Evolutionary conservation across 1,139 yeast genomes (phyloP), one percentile per base, ranked within the genome.

Genomic region (Blastobotrys capitulatus): DNA sequence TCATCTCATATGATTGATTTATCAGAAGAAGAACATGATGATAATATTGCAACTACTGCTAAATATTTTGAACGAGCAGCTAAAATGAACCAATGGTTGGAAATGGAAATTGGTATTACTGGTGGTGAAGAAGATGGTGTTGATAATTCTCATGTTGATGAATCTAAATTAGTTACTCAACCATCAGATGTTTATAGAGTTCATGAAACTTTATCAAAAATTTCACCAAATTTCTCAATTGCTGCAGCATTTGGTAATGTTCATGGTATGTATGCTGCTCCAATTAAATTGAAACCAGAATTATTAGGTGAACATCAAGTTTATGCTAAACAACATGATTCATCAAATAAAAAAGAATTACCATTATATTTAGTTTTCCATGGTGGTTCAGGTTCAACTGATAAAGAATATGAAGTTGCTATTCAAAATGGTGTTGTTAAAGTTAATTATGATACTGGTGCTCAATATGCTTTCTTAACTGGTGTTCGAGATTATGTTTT

Each of bases 51-150:
- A 59, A 84, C 87, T 61, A 90, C 97, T 80, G 95, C 75, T 73
- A 85, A 88, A 78, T 94, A 94, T 82, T 92, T 94, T 77, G 78
- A 78, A 72, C 88, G 95, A 76, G 89, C 88, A 82, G 77, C 95
- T 71, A 89, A 87, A 76, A 80, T 90, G 82, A 79, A 81, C 78
- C 97, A 92, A 79, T 92, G 94, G 92, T 83, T 92, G 71, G 99
- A 92, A 81, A 94, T 92, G 98, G 99, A 92, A 80, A 92, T 92
- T 71, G 99, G 98, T 82, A 92, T 92, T 82, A 94, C 98, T 70
- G 97, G 98, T 77, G 98, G 98, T 84, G 98, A 92, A 79, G 98
- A 92, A 78, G 99, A 92, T 71, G 99, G 99, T 83, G 98, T 94
- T 67, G 94, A 92, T 84, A 94, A 92, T 81, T 94, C 90, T 75